Base-by-base conservation (phyloP, 768 basidiomycete species). In the Lentinula boryana region DNA sequence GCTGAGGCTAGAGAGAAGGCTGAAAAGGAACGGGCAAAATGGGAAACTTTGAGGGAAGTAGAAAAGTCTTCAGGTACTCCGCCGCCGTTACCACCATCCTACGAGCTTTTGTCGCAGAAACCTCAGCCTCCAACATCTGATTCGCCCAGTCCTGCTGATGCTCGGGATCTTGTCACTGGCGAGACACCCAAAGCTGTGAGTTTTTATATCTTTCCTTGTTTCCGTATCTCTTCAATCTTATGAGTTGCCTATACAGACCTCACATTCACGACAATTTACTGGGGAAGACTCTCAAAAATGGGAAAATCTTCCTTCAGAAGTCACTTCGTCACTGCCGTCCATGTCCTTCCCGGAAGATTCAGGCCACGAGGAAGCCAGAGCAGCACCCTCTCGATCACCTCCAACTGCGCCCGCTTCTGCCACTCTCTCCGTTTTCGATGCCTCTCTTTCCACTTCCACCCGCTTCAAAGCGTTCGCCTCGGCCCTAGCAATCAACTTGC, bases 401-500 rank as follows among this genome's bases (percentile, higher is more conserved):
- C 52, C 62, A 50, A 31, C 56, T 43, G 66, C 69, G 21, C 75
- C 75, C 56, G 67, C 70, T 5, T 83, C 86, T 32, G 84, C 82
- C 9, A 87, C 91, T 1, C 75, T 86, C 16, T 80, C 88, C 35
- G 81, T 93, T 51, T 90, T 91, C 72, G 87, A 92, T 72, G 69
- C 78, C 23, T 76, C 84, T 33, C 77, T 93, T 52, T 84, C 88
- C 40, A 77, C 78, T 54, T 83, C 82, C 63, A 87, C 89, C 35
- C 86, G 91, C 56, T 67, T 84, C 50, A 83, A 81, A 43, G 89
- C 92, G 8, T 70, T 91, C 56, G 72, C 87, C 58, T 86, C 90
- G 15, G 85, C 89, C 23, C 70, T 94, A 63, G 88, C 89, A 31
- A 90, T 96, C 70, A 95, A 96, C 70, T 70, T 96, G 63, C 69